phyloP scores from a whole-genome alignment of 2,329 filamentous ascomycete species.

The Stagonosporopsis cucurbitacearum region DNA sequence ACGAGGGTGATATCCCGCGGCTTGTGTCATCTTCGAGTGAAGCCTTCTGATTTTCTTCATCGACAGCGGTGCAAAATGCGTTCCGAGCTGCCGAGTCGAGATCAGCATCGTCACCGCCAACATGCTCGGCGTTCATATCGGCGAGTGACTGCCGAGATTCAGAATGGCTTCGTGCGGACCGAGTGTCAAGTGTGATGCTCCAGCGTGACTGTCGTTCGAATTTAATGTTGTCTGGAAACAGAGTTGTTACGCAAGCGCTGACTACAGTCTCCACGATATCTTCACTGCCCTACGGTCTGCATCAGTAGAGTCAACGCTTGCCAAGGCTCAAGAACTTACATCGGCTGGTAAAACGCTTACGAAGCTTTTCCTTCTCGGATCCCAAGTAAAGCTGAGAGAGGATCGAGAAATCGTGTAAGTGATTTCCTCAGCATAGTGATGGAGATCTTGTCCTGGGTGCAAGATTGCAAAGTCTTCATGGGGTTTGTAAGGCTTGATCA shows the following conservation, averaged over 20 bases:
- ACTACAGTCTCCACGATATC: conserved; percentile 22
- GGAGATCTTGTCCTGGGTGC: neutral
- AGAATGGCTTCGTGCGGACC: neutral
- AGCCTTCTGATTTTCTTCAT: too few species aligned
- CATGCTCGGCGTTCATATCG: neutral
- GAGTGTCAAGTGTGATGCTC: conserved; percentile 28
- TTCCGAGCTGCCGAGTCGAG: neutral
- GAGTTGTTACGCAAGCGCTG: conserved; percentile 20
- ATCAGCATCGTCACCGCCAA: neutral
- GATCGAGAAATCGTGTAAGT: conserved; percentile 21
- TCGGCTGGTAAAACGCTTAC: conserved; percentile 22
- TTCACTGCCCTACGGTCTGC: neutral
- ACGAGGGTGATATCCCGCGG: neutral
- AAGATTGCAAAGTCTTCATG: neutral
- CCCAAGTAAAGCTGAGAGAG: conserved; percentile 26
- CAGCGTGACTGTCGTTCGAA: conserved; percentile 43
- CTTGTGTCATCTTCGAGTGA: neutral
- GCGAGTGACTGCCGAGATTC: neutral
- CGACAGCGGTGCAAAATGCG: neutral
- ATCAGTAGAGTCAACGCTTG: neutral
- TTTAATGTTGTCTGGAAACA: conserved; percentile 35
- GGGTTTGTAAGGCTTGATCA: conserved; percentile 25
- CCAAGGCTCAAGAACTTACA: neutral
- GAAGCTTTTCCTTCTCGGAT: conserved; percentile 27
- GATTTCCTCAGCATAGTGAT: conserved; percentile 12